Percentiles rank a stretch among this genome's conserved stretches.
Evolutionary conservation across 2,329 filamentous ascomycete species (phyloP).

Genomic region (Diaporthe helianthi): DNA sequence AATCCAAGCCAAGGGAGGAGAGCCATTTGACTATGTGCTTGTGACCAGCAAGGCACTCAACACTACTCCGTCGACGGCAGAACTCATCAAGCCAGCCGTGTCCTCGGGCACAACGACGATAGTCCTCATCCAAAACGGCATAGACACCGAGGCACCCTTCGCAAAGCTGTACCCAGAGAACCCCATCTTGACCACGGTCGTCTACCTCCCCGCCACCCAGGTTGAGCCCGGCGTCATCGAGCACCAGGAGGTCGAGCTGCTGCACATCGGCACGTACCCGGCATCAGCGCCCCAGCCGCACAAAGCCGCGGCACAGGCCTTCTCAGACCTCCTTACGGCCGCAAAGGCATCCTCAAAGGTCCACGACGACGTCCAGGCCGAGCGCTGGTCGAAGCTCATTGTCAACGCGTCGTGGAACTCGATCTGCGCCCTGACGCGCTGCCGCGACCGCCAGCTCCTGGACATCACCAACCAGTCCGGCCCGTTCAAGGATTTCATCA

Average conservation of each 20-base stretch:
- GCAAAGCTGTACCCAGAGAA: slow-evolving; percentile 64
- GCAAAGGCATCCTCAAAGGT: slow-evolving; percentile 65
- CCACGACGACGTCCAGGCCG: slow-evolving; percentile 72
- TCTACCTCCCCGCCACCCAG: slow-evolving; percentile 73
- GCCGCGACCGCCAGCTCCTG: slow-evolving; percentile 62
- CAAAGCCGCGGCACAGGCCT: slow-evolving; percentile 33
- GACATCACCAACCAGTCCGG: slow-evolving; percentile 9
- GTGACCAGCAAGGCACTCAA: slow-evolving; percentile 76
- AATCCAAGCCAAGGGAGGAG: slow-evolving; percentile 39
- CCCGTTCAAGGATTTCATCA: slow-evolving; percentile 30
- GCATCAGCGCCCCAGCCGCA: slow-evolving; percentile 24
- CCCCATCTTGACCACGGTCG: slow-evolving; percentile 72
- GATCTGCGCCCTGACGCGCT: slow-evolving; percentile 70
- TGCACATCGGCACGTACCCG: slow-evolving; percentile 29
- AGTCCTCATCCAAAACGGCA: slow-evolving; percentile 74
- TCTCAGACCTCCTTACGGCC: slow-evolving; percentile 55
- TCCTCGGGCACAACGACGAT: slow-evolving; percentile 58
- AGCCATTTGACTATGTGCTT: slow-evolving; percentile 63
- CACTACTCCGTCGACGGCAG: slow-evolving; percentile 67
- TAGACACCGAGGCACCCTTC: slow-evolving; percentile 75
- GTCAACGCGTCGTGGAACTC: slow-evolving; percentile 81
- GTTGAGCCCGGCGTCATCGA: slow-evolving; percentile 48
- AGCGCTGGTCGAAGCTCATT: slow-evolving; percentile 79
- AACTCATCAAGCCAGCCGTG: slow-evolving; percentile 67
- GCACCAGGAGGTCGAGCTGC: slow-evolving; percentile 26